These are phyloP conservation scores for Reticulascus tulasneorum DNA, from an alignment of 2,329 filamentous ascomycete genomes.

Conservation along the genomic window DNA sequence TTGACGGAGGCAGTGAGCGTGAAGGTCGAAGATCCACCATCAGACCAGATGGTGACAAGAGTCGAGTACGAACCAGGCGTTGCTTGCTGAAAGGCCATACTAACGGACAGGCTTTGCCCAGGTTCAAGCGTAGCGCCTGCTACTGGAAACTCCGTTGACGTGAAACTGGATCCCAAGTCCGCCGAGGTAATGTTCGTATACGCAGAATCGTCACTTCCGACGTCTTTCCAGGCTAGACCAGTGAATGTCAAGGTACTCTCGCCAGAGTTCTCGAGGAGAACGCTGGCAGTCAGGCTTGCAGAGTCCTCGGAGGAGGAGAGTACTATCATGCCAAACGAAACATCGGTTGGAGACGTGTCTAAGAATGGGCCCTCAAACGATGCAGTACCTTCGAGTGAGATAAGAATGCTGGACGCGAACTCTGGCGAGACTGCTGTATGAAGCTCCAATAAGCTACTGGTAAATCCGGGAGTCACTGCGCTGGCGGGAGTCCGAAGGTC, in stretches of 20 bases:
- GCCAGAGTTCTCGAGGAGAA: constrained; percentile 33
- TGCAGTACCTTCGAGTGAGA: constrained; percentile 32
- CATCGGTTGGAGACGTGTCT: constrained; percentile 28
- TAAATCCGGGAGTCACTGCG: constrained; percentile 27
- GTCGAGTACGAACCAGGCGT: constrained; percentile 26
- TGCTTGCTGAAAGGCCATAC: constrained; percentile 28
- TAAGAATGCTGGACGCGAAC: constrained; percentile 30
- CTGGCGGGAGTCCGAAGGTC: constrained; percentile 25
- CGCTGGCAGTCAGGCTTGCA: constrained; percentile 15
- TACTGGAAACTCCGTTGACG: constrained; percentile 23
- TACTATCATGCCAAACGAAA: constrained; percentile 36
- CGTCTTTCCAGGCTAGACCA: constrained; percentile 28
- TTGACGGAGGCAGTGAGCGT: constrained; percentile 28
- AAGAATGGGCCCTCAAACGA: constrained; percentile 32
- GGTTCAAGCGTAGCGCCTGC: constrained; percentile 24
- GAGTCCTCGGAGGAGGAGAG: constrained; percentile 22
- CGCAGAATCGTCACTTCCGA: constrained; percentile 17
- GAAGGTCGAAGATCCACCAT: constrained; percentile 27
- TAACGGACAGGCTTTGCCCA: constrained; percentile 24
- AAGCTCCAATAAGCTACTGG: constrained; percentile 31
- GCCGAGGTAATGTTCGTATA: constrained; percentile 27
- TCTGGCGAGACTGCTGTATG: constrained; percentile 30
- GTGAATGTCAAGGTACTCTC: constrained; percentile 29
- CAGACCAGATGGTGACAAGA: constrained; percentile 30
- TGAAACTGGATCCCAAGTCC: constrained; percentile 26